Evolutionary conservation across 2,329 filamentous ascomycete genomes (phyloP).

Genomic region (Epichloe scottii): DNA sequence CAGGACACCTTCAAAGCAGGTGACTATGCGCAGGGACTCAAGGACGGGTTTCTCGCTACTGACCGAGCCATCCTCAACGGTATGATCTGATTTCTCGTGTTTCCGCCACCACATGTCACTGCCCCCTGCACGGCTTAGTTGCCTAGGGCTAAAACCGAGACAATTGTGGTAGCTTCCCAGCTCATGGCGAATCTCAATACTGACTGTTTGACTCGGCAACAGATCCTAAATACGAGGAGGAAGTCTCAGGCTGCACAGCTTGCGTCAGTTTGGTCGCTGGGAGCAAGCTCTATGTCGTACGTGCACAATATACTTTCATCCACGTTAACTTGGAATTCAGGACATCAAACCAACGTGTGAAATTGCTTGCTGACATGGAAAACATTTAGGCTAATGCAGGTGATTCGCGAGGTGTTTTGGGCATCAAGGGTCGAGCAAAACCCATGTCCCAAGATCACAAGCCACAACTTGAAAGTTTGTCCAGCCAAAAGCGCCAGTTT

Average conservation of each 20-base stretch:
- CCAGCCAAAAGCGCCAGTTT: background rate
- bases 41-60: slow-evolving; percentile 93
- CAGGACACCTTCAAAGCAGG: slow-evolving; percentile 87
- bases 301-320: slow-evolving; percentile 26
- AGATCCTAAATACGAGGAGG: slow-evolving; percentile 96
- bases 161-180: background rate
- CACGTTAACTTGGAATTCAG: background rate
- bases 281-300: slow-evolving; percentile 88
- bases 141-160: background rate
- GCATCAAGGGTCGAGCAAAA: slow-evolving; percentile 94
- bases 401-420: slow-evolving; percentile 87
- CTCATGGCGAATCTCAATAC: background rate
- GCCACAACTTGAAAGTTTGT: slow-evolving; percentile 86
- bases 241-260: slow-evolving; percentile 95
- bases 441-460: slow-evolving; percentile 99
- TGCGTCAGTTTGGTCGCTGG: slow-evolving; percentile 81
- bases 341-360: background rate
- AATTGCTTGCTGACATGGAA: slow-evolving; percentile 9
- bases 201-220: slow-evolving; percentile 8
- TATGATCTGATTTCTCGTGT: slow-evolving; percentile 29
- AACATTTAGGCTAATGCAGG: slow-evolving; percentile 74
- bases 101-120: background rate
- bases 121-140: background rate
- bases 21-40: slow-evolving; percentile 88
- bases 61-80: slow-evolving; percentile 92